Evolutionary conservation across 1,284 basidiomycete species (phyloP).

Genomic region (Neotropicomus parvogracilis): DNA sequence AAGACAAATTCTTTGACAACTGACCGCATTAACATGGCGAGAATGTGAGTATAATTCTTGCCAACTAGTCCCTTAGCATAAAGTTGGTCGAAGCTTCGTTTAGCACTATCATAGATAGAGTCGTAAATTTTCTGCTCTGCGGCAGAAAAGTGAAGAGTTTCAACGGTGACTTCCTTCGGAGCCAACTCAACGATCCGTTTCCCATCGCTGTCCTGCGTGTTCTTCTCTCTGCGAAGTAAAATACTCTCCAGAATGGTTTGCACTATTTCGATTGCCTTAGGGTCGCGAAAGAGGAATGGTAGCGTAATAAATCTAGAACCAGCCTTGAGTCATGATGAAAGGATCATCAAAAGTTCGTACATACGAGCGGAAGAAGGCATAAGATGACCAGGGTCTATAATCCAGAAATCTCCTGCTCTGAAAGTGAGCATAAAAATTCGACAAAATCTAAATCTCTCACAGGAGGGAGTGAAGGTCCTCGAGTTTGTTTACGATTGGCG

Average conservation of each 20-base stretch:
- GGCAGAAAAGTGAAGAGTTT: conserved; percentile 72
- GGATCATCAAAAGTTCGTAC: conserved; percentile 25
- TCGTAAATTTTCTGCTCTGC: conserved; percentile 81
- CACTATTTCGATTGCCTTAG: conserved; percentile 88
- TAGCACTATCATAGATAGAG: conserved; percentile 65
- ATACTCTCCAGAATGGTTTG: conserved; percentile 90
- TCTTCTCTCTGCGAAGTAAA: conserved; percentile 91
- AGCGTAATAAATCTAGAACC: conserved; percentile 75
- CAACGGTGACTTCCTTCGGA: conserved; percentile 70
- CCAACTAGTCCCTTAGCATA: conserved; percentile 74
- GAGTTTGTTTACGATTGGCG: conserved; percentile 93
- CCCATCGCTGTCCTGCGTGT: conserved; percentile 86
- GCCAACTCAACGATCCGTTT: conserved; percentile 89
- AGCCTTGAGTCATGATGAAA: not conserved
- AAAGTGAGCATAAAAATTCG: conserved; percentile 3
- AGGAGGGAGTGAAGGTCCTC: conserved; percentile 91
- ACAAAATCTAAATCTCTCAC: conserved; percentile 40
- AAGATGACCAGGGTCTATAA: conserved; percentile 90
- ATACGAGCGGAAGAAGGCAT: conserved; percentile 81
- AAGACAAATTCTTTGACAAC: not conserved
- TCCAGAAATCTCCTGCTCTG: conserved; percentile 75
- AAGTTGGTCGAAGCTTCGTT: conserved; percentile 70
- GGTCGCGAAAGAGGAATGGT: conserved; percentile 83
- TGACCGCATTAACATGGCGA: conserved; percentile 88
- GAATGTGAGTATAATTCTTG: conserved; percentile 86